Percentiles rank a stretch among this genome's conserved stretches.
These are phyloP conservation scores for Vaccinium myrtillus DNA, from an alignment of 148 eudicot genomes.

Conservation along the genomic window DNA sequence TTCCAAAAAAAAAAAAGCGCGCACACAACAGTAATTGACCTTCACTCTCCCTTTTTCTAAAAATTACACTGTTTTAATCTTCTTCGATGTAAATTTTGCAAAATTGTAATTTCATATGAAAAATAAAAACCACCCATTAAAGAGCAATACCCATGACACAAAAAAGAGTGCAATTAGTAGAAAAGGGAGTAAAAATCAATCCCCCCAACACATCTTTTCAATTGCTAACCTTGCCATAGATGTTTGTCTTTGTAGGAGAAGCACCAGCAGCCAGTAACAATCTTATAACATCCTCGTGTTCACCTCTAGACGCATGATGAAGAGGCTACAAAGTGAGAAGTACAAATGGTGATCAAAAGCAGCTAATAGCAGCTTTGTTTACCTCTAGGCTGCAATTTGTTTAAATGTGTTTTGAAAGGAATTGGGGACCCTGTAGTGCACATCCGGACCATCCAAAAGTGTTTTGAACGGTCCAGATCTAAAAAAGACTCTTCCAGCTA, in stretches of 20 bases:
- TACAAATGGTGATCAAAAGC: background rate
- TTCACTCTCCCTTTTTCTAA: background rate
- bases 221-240: constrained; percentile 61
- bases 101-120: background rate
- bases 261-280: constrained; percentile 75
- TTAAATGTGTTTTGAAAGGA: background rate
- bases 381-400: background rate
- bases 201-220: background rate
- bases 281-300: constrained; percentile 57
- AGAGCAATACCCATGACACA: background rate
- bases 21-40: background rate
- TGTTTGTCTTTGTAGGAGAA: constrained; percentile 55
- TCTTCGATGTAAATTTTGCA: background rate
- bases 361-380: background rate
- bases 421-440: too few relatives aligned
- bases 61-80: background rate
- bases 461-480: too few relatives aligned
- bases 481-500: too few relatives aligned
- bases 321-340: constrained; percentile 57
- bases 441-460: too few relatives aligned
- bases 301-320: constrained; percentile 97
- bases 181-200: background rate
- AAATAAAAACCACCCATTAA: background rate
- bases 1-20: background rate
- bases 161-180: background rate